Evolutionary conservation across 2,329 filamentous ascomycete species (phyloP).

Genomic region (Aphanocladium album): DNA sequence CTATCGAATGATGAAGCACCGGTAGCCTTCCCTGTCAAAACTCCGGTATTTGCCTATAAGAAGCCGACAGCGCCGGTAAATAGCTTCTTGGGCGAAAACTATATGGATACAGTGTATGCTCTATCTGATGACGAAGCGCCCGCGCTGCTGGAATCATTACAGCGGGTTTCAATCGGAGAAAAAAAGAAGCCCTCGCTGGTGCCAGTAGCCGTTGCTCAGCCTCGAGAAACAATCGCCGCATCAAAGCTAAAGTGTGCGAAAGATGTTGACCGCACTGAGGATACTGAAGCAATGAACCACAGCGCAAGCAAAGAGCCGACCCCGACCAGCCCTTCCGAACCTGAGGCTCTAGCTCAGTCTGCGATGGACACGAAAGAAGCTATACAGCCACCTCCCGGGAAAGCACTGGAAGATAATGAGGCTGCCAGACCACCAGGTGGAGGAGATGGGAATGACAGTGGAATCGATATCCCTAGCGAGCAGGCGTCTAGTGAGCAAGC

Average conservation of each 20-base stretch:
- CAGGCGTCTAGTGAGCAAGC: neutral
- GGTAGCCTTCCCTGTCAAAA: neutral
- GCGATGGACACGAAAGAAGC: neutral
- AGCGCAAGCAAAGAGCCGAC: neutral
- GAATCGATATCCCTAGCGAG: slow-evolving; percentile 8
- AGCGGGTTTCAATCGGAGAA: neutral
- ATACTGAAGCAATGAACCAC: neutral
- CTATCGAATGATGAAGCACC: neutral
- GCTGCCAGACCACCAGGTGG: neutral
- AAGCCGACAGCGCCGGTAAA: neutral
- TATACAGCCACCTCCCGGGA: neutral
- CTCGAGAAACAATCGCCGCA: neutral
- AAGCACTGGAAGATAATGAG: neutral
- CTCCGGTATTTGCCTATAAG: neutral
- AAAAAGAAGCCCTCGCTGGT: neutral
- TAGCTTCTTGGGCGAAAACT: slow-evolving; percentile 8
- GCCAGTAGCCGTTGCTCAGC: slow-evolving; percentile 6
- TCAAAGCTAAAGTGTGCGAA: neutral
- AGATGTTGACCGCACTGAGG: neutral
- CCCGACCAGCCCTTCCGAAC: neutral
- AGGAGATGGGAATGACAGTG: slow-evolving; percentile 2
- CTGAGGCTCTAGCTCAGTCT: neutral
- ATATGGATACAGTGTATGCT: slow-evolving; percentile 16
- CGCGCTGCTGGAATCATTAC: slow-evolving; percentile 17
- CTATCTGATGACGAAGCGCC: slow-evolving; percentile 35